Conservation (phyloP, 768 basidiomycete genomes). For the Paxillus ammoniavirescens region DNA sequence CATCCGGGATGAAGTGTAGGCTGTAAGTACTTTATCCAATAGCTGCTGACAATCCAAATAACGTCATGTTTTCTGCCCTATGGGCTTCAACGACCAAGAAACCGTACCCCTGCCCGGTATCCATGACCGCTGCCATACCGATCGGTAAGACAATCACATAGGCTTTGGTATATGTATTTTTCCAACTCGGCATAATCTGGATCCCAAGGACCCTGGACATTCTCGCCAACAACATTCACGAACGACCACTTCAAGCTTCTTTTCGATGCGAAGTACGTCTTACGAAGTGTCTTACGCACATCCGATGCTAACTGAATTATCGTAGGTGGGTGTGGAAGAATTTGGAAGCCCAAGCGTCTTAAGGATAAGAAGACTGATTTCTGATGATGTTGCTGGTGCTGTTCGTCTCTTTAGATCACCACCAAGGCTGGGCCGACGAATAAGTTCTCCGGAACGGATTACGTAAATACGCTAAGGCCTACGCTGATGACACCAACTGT, state of each 20-base stretch:
- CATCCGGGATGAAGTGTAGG: conserved; percentile 59
- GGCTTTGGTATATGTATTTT: background rate
- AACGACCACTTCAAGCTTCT: conserved; percentile 88
- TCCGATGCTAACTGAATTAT: background rate
- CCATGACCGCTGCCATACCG: conserved; percentile 90
- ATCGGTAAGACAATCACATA: conserved; percentile 48
- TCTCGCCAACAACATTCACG: conserved; percentile 84
- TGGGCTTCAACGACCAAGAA: conserved; percentile 95
- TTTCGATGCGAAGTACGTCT: conserved; percentile 72
- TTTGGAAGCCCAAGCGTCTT: conserved; percentile 89
- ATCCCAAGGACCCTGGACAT: conserved; percentile 92
- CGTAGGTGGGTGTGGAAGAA: conserved; percentile 88
- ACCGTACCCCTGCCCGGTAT: conserved; percentile 94
- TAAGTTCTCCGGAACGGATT: conserved; percentile 62
- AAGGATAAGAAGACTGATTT: conserved; percentile 85
- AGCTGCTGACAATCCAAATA: background rate
- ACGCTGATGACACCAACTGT: conserved; percentile 82
- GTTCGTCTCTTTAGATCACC: conserved; percentile 41
- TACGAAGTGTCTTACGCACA: background rate
- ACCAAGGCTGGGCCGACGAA: background rate
- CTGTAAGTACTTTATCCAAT: background rate
- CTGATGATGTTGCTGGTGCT: conserved; percentile 99
- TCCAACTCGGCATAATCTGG: conserved; percentile 23
- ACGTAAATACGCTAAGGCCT: conserved; percentile 84
- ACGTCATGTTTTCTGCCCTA: conserved; percentile 63